Evolutionary conservation across 495 filamentous ascomycete genomes (phyloP).

Genomic region (Lasiosphaeria miniovina): DNA sequence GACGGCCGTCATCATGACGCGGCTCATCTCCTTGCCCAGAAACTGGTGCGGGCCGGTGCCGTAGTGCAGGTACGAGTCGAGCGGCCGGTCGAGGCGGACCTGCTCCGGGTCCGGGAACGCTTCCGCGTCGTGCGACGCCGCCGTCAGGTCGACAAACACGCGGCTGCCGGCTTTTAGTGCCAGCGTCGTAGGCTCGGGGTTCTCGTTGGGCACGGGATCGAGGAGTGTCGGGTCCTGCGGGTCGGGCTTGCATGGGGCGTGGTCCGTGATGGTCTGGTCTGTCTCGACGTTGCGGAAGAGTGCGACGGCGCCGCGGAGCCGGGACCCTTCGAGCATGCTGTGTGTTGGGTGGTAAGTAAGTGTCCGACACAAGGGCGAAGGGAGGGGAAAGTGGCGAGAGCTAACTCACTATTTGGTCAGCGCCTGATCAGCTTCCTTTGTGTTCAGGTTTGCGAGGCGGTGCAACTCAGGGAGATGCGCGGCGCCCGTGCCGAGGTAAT

Average conservation of each 20-base stretch:
- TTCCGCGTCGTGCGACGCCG: constrained; percentile 58
- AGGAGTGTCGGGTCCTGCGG: constrained; percentile 9
- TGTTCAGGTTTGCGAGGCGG: constrained; percentile 39
- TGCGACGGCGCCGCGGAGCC: constrained; percentile 59
- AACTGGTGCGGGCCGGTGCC: constrained; percentile 59
- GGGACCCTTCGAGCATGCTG: constrained; percentile 56
- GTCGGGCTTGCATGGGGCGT: constrained; percentile 38
- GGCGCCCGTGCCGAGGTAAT: constrained; percentile 59
- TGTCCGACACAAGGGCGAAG: background rate
- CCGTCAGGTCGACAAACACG: constrained; percentile 49
- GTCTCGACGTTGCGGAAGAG: constrained; percentile 48
- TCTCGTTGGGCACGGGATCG: constrained; percentile 19
- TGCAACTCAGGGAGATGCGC: constrained; percentile 54
- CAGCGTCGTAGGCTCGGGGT: constrained; percentile 14
- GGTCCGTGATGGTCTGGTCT: constrained; percentile 47
- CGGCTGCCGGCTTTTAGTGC: constrained; percentile 27
- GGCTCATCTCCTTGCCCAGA: constrained; percentile 55
- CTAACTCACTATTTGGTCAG: constrained; percentile 30
- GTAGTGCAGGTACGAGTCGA: constrained; percentile 63
- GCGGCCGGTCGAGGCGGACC: constrained; percentile 59
- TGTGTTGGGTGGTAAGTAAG: background rate
- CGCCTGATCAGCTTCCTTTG: constrained; percentile 26
- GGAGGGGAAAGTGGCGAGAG: background rate
- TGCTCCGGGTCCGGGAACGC: constrained; percentile 63
- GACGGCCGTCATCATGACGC: constrained; percentile 57